phyloP scores from a whole-genome alignment of 345 rosid species.

The Adansonia digitata region DNA sequence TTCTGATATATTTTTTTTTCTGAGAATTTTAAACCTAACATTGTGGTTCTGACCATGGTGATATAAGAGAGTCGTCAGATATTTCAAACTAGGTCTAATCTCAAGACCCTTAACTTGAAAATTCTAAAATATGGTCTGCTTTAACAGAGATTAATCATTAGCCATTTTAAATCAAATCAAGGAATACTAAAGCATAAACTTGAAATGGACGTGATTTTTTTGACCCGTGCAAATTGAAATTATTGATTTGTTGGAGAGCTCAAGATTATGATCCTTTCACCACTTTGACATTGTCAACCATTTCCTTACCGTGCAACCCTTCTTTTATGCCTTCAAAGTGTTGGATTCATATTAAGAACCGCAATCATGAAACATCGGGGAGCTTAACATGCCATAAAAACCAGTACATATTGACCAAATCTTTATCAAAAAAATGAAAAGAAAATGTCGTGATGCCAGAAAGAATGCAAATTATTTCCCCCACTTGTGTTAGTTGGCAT shows the following conservation, averaged over 20 bases:
- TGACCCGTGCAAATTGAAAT: not conserved
- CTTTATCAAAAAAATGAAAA: not conserved
- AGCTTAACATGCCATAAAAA: no score
- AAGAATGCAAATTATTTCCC: not conserved
- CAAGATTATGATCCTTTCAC: not conserved
- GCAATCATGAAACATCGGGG: not conserved
- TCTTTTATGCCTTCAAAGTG: not conserved
- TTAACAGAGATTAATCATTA: not conserved
- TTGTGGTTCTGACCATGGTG: not conserved
- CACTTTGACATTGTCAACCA: no score
- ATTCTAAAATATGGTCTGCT: not conserved
- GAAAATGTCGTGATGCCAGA: no score
- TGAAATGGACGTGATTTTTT: not conserved
- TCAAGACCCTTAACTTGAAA: not conserved
- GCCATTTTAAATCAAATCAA: not conserved
- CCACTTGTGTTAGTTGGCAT: not conserved
- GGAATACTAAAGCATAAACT: no score
- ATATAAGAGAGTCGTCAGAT: not conserved
- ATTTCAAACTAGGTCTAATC: not conserved
- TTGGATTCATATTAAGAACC: not conserved
- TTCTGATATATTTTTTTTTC: not conserved
- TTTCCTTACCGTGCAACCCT: no score
- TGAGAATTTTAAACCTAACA: not conserved
- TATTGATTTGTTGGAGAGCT: not conserved
- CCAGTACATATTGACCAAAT: constrained; percentile 9